Evolutionary conservation across 768 basidiomycete genomes (phyloP), one percentile per base, ranked within the genome.

Genomic region (Xerocomus spinulosus): DNA sequence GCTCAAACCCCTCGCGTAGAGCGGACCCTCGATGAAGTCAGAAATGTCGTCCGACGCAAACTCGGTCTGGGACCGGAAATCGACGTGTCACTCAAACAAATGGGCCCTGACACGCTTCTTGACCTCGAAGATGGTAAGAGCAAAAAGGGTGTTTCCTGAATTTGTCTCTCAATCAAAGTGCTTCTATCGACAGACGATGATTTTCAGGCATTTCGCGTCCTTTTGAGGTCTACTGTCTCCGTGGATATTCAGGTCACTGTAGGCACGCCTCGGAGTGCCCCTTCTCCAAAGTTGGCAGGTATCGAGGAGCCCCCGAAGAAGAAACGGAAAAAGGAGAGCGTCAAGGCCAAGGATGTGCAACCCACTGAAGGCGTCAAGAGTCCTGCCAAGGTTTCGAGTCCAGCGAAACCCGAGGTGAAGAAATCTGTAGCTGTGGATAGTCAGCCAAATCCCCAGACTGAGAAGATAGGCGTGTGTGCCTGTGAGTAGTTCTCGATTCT

Each of bases 61-160:
- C 71, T 91, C 17, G 70, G 71, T 3, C 68, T 90, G 2, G 51
- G 68, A 17, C 48, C 62, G 0, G 67, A 71, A 37, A 57, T 69
- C 5, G 48, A 58, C 6, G 51, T 78, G 15, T 63, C 63, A 13
- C 70, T 79, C 14, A 64, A 63, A 18, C 87, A 87, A 54, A 56
- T 86, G 39, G 76, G 83, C 28, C 73, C 73, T 18, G 77, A 71
- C 8, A 68, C 68, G 48, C 59, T 62, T 13, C 74, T 89, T 20
- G 85, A 85, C 60, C 72, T 92, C n/a, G 87, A 87, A 29, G 87
- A 91, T 60, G 85, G 89, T 87, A 55, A 51, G 47, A 17, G 9
- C 12, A 36, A 35, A n/a, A 32, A 37, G 38, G n/a, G n/a, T n/a
- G 28, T 42, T 43, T 48, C n/a, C n/a, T 29, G 18, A 29, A 6